Base-by-base conservation (phyloP, 129 eudicot species). In the Escallonia rubra region DNA sequence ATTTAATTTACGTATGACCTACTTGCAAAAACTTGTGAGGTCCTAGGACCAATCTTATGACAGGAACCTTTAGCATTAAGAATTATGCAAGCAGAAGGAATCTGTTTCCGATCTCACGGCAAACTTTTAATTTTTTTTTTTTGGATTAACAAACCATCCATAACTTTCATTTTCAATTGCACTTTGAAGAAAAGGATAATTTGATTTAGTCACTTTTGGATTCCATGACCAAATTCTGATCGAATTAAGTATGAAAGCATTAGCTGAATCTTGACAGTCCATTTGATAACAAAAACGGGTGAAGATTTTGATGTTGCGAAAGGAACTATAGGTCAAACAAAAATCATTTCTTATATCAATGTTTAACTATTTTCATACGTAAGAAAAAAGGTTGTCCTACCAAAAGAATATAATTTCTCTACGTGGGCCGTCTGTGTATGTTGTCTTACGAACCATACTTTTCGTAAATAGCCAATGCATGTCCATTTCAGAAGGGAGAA, bases 281-380 rank as follows among this genome's bases (percentile, higher is more conserved):
- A 45, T 69, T 12, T 56, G 15, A 34, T 4, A 44, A n/a, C 40
- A 45, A 56, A 45, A 55, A 0, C n/a, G 71, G 65, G 70, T 67
- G 34, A 39, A 54, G 61, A 54, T 63, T 43, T 67, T 53, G 72
- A 67, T 54, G 63, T 59, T 67, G 62, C 61, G 45, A 43, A 34
- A 11, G 42, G 15, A 67, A 43, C 12, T 9, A 55, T 12, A n/a
- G 42, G n/a, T 23, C 41, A 52, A 8, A 40, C 61, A 54, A 41
- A 43, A 41, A 60, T n/a, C 55, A 3, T 5, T 50, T 50, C 12
- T 50, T 5, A 23, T 23, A 23, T 23, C 34, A 23, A 39, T 5
- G 43, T 40, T 8, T 39, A 39, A 5, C 6, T 5, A 23, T 40
- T n/a, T 59, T 6, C 4, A 10, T 23, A 59, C 5, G 8, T 23